phyloP scores from a whole-genome alignment of 495 filamentous ascomycete genomes.

The Hypoxylon perforatum region DNA sequence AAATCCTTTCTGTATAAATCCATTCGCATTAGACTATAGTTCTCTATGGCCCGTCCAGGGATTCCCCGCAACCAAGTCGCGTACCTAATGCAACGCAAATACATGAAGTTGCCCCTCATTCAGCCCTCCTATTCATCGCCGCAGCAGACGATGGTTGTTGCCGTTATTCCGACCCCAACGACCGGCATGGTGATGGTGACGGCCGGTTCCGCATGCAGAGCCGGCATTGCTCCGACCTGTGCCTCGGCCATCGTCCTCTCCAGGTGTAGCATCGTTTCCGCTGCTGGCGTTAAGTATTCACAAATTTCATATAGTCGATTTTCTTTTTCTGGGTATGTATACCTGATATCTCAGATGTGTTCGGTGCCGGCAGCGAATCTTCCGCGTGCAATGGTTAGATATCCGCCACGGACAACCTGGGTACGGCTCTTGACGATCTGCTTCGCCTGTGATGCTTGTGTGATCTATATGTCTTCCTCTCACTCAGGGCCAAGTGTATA shows the following conservation, averaged over 20 bases:
- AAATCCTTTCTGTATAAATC: conserved; percentile 14
- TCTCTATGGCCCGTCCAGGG: neutral
- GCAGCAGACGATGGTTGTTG: conserved; percentile 62
- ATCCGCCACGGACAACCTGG: no score
- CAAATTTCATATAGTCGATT: conserved; percentile 99
- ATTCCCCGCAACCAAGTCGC: conserved; percentile 20
- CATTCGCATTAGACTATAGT: neutral
- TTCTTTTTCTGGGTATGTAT: no score
- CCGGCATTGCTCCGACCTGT: conserved; percentile 68
- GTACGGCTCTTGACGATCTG: no score
- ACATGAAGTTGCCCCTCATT: neutral
- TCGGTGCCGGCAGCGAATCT: no score
- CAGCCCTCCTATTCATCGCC: neutral
- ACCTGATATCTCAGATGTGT: no score
- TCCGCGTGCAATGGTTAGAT: no score
- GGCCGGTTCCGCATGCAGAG: conserved; percentile 71
- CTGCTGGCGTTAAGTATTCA: conserved; percentile 79
- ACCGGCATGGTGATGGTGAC: conserved; percentile 78
- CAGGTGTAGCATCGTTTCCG: conserved; percentile 68
- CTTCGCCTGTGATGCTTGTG: no score
- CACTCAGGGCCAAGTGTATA: no score
- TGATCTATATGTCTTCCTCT: no score
- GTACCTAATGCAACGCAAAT: neutral
- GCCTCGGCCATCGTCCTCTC: conserved; percentile 72
- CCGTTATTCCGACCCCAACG: conserved; percentile 73